Conservation (phyloP, 768 basidiomycete genomes). For the Mycena metata region DNA sequence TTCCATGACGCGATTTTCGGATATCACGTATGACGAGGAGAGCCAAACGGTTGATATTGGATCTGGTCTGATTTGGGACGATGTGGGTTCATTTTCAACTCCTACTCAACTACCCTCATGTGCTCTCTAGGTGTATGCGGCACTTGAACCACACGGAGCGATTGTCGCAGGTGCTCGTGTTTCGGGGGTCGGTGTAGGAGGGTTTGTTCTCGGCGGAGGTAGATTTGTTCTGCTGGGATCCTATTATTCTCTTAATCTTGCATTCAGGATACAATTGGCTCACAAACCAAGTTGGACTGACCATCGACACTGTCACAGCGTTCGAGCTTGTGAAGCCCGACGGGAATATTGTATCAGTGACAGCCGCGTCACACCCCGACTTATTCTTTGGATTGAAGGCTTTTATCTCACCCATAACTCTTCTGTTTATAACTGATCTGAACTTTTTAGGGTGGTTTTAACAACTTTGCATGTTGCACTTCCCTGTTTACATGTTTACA, state of each 20-base stretch:
- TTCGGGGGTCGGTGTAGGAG: slow-evolving; percentile 58
- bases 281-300: slow-evolving; percentile 59
- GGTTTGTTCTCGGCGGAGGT: slow-evolving; percentile 61
- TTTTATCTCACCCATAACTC: too few relatives aligned
- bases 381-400: slow-evolving; percentile 56
- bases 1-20: slow-evolving; percentile 47
- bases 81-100: too few relatives aligned
- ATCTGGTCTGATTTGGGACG: too few relatives aligned
- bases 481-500: not conserved
- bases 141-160: slow-evolving; percentile 52
- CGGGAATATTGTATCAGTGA: slow-evolving; percentile 52
- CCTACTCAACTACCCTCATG: too few relatives aligned
- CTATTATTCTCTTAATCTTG: not conserved
- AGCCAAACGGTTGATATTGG: slow-evolving; percentile 38
- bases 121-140: too few relatives aligned
- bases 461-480: slow-evolving; percentile 52
- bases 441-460: slow-evolving; percentile 55
- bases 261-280: slow-evolving; percentile 60
- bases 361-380: slow-evolving; percentile 50
- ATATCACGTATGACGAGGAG: slow-evolving; percentile 43
- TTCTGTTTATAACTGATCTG: not conserved
- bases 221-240: too few relatives aligned
- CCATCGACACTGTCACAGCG: slow-evolving; percentile 53
- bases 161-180: slow-evolving; percentile 32
- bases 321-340: slow-evolving; percentile 59